A percentile compares a stretch with the other conserved stretches of the same genome.
phyloP scores from a whole-genome alignment of 305 asterid genomes.

The Fraxinus albicans region DNA sequence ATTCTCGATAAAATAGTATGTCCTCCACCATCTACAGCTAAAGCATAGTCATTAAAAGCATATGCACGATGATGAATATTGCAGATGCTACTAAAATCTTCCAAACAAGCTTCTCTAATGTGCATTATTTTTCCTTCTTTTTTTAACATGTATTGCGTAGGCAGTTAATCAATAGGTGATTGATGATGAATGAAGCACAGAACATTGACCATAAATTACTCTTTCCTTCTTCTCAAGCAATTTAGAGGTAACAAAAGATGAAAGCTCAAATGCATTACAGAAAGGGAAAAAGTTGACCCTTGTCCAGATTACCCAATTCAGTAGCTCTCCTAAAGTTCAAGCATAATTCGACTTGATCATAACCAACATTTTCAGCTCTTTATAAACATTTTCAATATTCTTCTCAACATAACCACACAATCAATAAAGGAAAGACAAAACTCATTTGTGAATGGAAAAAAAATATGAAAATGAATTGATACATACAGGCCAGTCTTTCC shows the following conservation, averaged over 20 bases:
- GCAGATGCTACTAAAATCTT: background rate
- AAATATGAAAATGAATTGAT: background rate
- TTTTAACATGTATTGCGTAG: background rate
- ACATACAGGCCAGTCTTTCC: too few species aligned
- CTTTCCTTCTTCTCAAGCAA: background rate
- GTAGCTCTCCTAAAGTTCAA: background rate
- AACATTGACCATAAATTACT: background rate
- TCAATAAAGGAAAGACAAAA: background rate
- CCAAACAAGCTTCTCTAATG: background rate
- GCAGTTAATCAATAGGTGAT: conserved; percentile 4
- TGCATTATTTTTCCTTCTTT: background rate
- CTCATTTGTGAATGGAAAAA: background rate
- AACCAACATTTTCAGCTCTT: background rate
- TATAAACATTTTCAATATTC: background rate
- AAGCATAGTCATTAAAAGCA: background rate
- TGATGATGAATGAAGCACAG: background rate
- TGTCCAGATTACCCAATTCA: background rate
- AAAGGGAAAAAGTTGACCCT: background rate
- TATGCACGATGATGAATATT: background rate
- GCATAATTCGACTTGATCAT: background rate
- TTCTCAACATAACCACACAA: background rate
- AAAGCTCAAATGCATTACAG: conserved; percentile 11
- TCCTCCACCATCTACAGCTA: conserved; percentile 4
- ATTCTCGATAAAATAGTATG: conserved; percentile 1
- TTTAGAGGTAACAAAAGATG: conserved; percentile 10